These are phyloP conservation scores for Claviceps sp. DNA, from an alignment of 2,329 filamentous ascomycete species.

Conservation along the genomic window DNA sequence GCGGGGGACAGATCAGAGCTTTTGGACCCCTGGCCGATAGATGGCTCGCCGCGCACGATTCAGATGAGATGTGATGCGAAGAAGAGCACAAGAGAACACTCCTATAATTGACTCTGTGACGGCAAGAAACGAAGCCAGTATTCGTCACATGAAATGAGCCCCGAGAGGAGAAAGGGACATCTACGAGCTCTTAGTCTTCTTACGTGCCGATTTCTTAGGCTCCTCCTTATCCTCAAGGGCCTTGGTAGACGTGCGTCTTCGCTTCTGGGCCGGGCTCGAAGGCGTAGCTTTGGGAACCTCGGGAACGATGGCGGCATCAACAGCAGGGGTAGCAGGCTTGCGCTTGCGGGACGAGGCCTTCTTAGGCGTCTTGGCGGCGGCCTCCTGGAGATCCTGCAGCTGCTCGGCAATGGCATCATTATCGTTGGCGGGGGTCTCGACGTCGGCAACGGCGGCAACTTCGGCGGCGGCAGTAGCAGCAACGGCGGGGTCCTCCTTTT, in stretches of 20 bases:
- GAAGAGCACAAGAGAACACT: too few relatives aligned
- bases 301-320: constrained; percentile 14
- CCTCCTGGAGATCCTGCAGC: constrained; percentile 39
- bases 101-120: too few relatives aligned
- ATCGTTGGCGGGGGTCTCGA: constrained; percentile 25
- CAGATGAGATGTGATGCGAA: too few relatives aligned
- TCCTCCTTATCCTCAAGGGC: constrained; percentile 40
- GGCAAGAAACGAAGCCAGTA: too few relatives aligned
- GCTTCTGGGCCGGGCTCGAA: constrained; percentile 49
- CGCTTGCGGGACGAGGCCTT: constrained; percentile 41
- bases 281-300: constrained; percentile 27
- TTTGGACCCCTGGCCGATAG: too few relatives aligned
- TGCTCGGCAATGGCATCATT: constrained; percentile 47
- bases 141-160: too few relatives aligned
- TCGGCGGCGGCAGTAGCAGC: constrained; percentile 30
- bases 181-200: constrained; percentile 38
- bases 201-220: constrained; percentile 45
- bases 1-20: too few relatives aligned
- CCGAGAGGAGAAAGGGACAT: background rate
- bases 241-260: constrained; percentile 44
- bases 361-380: constrained; percentile 46
- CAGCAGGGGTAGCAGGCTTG: constrained; percentile 37
- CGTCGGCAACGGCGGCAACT: constrained; percentile 35
- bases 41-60: too few relatives aligned
- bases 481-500: constrained; percentile 25